Evolutionary conservation across 306 rosid species (phyloP), one percentile per base, ranked within the genome.

Genomic region (Trichosanthes truncata): DNA sequence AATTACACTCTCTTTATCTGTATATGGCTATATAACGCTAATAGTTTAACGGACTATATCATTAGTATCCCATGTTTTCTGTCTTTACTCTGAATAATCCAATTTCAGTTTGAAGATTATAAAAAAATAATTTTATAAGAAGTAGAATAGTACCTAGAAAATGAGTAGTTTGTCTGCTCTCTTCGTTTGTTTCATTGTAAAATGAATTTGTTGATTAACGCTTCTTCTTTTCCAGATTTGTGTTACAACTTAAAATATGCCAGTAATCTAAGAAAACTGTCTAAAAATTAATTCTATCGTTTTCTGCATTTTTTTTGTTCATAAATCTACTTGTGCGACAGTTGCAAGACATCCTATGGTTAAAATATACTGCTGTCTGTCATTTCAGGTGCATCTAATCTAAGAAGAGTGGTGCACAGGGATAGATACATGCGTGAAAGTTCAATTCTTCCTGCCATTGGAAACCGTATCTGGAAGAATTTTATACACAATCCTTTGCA

Each of bases 361-460:
- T 7, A 35, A 73, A 48, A 29, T 33, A 26, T 73, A 48, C 78
- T 29, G 15, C 18, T 74, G 52, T 6, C 23, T 46, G 26, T 23
- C 38, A 74, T 82, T 81, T 80, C 89, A 95, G 99, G 94, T 95
- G 81, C 99, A 95, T 81, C 86, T 59, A 65, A 78, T 74, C 81
- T 95, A 78, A 91, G 99, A 87, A 90, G 97, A 86, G 99, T 95
- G 80, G 91, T 93, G 99, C 97, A 91, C 77, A 88, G 52, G 83
- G 96, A 93, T 83, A 90, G 99, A 91, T 92, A 93, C 90, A 95
- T 95, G 97, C 87, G 97, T 78, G 88, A 84, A 83, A 95, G 99
- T 78, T 90, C 96, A 57, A 93, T 95, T 69, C 63, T 82, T 87
- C 82, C 94, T 38, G 99, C 97, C 74, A 90, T 93, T 87, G 96